Evolutionary conservation across 1,284 basidiomycete genomes (phyloP).

Genomic region (Rhodotorula sp.): DNA sequence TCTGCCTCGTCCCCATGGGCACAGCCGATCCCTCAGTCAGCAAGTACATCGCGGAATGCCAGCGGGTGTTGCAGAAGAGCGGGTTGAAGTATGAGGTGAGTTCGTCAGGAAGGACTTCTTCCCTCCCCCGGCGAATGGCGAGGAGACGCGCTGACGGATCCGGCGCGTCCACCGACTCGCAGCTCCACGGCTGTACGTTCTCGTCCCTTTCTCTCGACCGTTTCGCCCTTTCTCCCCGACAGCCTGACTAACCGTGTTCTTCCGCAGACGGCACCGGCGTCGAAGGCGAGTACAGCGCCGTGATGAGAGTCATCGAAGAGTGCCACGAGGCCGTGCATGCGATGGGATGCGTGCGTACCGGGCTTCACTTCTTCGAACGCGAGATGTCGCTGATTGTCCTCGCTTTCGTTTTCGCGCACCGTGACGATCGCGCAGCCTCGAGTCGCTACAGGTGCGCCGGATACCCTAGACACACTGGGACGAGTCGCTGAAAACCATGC

Average conservation of each 20-base stretch:
- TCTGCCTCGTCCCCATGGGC: conserved; percentile 78
- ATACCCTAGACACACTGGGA: no score
- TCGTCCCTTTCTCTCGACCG: not conserved
- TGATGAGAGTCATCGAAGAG: conserved; percentile 69
- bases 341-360: conserved; percentile 43
- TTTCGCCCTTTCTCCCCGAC: no score
- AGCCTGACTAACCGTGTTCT: no score
- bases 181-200: conserved; percentile 20
- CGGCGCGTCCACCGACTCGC: not conserved
- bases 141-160: not conserved
- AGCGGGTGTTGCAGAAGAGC: conserved; percentile 71
- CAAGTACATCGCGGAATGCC: conserved; percentile 55
- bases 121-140: no score
- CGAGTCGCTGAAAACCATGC: not conserved
- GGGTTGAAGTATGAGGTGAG: conserved; percentile 74
- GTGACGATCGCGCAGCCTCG: conserved; percentile 9
- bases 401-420: fast-evolving
- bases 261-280: conserved; percentile 32
- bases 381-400: not conserved
- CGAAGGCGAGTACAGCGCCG: conserved; percentile 53
- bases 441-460: not conserved
- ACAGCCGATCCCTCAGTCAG: conserved; percentile 49
- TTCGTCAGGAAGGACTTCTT: no score
- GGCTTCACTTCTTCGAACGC: no score
- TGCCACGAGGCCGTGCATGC: conserved; percentile 85